Base-by-base conservation (phyloP, 345 rosid species). In the Boechera divaricarpa region DNA sequence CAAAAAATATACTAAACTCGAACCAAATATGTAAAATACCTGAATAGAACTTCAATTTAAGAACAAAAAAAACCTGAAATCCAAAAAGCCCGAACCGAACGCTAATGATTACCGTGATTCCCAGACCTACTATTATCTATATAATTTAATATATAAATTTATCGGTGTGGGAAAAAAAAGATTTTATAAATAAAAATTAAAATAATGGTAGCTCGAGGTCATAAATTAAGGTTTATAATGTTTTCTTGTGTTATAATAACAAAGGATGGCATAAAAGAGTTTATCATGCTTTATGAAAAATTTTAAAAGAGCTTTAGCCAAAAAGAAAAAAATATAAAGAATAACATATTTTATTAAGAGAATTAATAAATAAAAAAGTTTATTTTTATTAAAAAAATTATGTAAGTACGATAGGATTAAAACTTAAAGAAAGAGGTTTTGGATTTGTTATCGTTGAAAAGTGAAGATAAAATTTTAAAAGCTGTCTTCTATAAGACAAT, bases 361-460 rank as follows among this genome's bases (percentile, higher is more conserved):
- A 28, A 28, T 21, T 28, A 28, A 28, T 28, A 28, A 28, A 28
- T 28, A 26, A 26, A 26, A 26, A 26, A 26, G 28, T 26, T 18
- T 18, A 18, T 26, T 41, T 41, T 41, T 4, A 41, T 45, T 45
- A 45, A 45, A 13, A 1, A 45, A 33, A 1, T 8, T 42, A 3
- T 33, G 18, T 7, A 33, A 58, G 29, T 33, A 9, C 44, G 29
- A 55, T 4, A 15, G 12, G 47, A 28, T 12, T 21, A 44, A 21
- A 21, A 21, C 24, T 21, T 21, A 58, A 59, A 60, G 24, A 58
- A 41, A 60, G 7, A 56, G 38, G 47, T 31, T 71, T 74, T 68
- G 28, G 75, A 51, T 54, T 13, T 79, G 28, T 70, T 51, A n/a
- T 82, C 9, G 47, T 21, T 10, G 80, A 87, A 83, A 84, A 81